These are phyloP conservation scores for Volutella citrinella DNA, from an alignment of 2,329 filamentous ascomycete genomes.

Conservation along the genomic window DNA sequence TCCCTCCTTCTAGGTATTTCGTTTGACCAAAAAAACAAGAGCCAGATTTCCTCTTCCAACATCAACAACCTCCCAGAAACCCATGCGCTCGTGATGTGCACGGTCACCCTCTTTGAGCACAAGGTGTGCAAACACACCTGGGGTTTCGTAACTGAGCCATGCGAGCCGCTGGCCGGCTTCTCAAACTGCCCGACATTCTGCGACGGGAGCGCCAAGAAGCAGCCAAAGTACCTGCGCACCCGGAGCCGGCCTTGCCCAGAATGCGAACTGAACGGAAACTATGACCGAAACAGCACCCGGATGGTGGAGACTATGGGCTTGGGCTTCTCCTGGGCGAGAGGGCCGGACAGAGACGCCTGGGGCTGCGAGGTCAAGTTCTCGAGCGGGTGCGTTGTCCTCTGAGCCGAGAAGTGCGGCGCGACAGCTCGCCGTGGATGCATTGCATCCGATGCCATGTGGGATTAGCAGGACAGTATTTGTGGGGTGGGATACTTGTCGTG, in stretches of 20 bases:
- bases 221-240: slow-evolving; percentile 35
- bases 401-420: slow-evolving; percentile 7
- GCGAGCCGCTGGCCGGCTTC: slow-evolving; percentile 50
- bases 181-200: slow-evolving; percentile 43
- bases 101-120: slow-evolving; percentile 45
- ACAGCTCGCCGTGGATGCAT: background rate
- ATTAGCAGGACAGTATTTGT: no score
- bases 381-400: slow-evolving; percentile 29
- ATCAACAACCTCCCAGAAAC: background rate
- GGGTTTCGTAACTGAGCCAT: slow-evolving; percentile 45
- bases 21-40: background rate
- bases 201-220: slow-evolving; percentile 34
- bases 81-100: slow-evolving; percentile 39
- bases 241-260: slow-evolving; percentile 38
- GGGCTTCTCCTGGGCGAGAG: slow-evolving; percentile 46
- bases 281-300: slow-evolving; percentile 46
- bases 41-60: background rate
- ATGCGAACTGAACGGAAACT: slow-evolving; percentile 38
- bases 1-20: no score
- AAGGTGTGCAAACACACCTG: slow-evolving; percentile 51
- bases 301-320: slow-evolving; percentile 43
- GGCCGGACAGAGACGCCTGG: slow-evolving; percentile 38
- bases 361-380: slow-evolving; percentile 32
- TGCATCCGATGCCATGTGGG: background rate
- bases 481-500: no score